Conservation (phyloP, 345 rosid species). For the Camelina laxa region DNA sequence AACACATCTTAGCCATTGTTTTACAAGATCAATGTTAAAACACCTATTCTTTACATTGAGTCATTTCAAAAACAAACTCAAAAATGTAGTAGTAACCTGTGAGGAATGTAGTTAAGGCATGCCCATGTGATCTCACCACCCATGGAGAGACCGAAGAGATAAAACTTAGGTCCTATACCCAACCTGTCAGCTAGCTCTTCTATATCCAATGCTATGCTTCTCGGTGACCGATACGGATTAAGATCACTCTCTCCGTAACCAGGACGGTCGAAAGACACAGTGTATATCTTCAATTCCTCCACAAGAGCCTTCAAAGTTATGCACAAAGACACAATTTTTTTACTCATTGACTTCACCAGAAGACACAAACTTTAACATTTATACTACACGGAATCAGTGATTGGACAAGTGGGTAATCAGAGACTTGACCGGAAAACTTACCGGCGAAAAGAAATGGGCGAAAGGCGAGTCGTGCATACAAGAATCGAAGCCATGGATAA, state of each 20-base stretch:
- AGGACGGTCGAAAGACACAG: conserved; percentile 53
- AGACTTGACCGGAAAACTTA: conserved; percentile 28
- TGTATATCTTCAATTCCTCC: conserved; percentile 49
- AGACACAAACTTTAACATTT: neutral
- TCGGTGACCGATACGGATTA: conserved; percentile 46
- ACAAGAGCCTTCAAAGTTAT: conserved; percentile 44
- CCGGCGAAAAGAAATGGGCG: conserved; percentile 41
- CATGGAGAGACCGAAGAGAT: conserved; percentile 55
- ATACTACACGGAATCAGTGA: neutral
- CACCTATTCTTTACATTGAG: neutral
- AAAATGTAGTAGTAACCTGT: conserved; percentile 49
- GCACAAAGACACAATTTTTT: conserved; percentile 8
- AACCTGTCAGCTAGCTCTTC: conserved; percentile 58
- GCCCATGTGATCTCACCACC: conserved; percentile 59
- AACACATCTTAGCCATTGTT: conserved; percentile 1
- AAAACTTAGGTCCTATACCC: conserved; percentile 52
- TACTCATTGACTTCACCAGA: conserved; percentile 10
- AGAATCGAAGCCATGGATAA: conserved; percentile 54
- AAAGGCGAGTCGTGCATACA: conserved; percentile 46
- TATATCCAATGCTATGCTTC: conserved; percentile 53
- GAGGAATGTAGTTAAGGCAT: conserved; percentile 62
- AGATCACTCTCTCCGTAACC: conserved; percentile 65
- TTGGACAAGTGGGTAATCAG: neutral
- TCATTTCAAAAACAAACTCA: neutral
- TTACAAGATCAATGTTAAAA: conserved; percentile 5